These are phyloP conservation scores for Saturnispora diversa DNA, from an alignment of 805 yeast species.

Conservation along the genomic window DNA sequence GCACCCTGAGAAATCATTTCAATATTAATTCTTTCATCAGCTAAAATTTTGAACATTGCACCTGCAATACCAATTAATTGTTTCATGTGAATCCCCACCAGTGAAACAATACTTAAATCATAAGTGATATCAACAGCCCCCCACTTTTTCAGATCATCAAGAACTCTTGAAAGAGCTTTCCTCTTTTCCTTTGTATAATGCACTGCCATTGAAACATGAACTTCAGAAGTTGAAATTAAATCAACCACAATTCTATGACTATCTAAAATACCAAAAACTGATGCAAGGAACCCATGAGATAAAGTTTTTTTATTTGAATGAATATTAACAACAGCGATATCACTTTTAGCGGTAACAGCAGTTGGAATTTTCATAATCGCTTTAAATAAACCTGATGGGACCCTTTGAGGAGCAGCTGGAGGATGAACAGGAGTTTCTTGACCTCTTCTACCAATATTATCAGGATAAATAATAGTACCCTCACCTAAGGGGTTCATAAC, in stretches of 20 bases:
- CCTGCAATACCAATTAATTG: constrained; percentile 96
- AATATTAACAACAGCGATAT: constrained; percentile 83
- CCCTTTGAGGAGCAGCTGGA: constrained; percentile 61
- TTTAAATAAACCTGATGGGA: constrained; percentile 35
- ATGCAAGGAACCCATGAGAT: constrained; percentile 92
- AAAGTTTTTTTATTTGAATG: constrained; percentile 90
- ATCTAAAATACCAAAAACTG: constrained; percentile 80
- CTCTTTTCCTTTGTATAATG: constrained; percentile 61
- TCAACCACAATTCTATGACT: constrained; percentile 83
- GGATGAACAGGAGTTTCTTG: constrained; percentile 93
- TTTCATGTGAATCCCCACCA: constrained; percentile 96
- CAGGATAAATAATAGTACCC: constrained; percentile 94
- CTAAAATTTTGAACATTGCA: constrained; percentile 88
- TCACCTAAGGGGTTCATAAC: constrained; percentile 89
- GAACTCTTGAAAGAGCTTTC: constrained; percentile 56
- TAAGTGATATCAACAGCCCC: constrained; percentile 88
- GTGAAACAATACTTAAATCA: constrained; percentile 82
- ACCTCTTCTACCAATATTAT: constrained; percentile 75
- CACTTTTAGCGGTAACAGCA: constrained; percentile 92
- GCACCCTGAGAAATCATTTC: constrained; percentile 99
- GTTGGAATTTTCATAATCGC: constrained; percentile 61
- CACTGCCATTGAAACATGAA: constrained; percentile 96
- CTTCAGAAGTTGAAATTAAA: constrained; percentile 93
- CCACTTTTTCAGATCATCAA: constrained; percentile 66
- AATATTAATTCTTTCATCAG: constrained; percentile 84